phyloP scores from a whole-genome alignment of 2,329 filamentous ascomycete genomes.

The Aspergillus sergii region DNA sequence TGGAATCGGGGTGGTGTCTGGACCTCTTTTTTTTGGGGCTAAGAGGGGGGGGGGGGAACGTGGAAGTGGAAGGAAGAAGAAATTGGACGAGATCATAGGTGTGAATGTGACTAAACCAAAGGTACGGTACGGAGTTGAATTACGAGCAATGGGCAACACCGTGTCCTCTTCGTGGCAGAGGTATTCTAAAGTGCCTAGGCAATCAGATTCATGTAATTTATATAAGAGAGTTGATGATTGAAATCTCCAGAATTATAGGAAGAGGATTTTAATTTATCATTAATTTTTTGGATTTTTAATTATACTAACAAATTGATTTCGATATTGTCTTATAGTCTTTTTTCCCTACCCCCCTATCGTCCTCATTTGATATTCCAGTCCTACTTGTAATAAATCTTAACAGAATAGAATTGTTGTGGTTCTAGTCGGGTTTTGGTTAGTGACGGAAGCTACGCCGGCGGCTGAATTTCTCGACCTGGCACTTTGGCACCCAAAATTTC shows the following conservation, averaged over 20 bases:
- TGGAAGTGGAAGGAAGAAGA: not conserved
- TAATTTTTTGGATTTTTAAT: not conserved
- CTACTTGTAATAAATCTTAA: not conserved
- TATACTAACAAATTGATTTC: not conserved
- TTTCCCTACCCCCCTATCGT: not conserved
- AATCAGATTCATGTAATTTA: not conserved
- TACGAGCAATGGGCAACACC: constrained; percentile 28
- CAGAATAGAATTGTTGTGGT: constrained; percentile 3
- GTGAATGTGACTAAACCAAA: not conserved
- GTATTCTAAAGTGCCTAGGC: not conserved
- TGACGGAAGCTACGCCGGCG: constrained; percentile 43
- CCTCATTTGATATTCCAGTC: not conserved
- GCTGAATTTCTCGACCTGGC: constrained; percentile 40
- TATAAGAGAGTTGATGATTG: not conserved
- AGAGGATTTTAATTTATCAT: not conserved
- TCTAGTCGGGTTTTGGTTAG: constrained; percentile 21
- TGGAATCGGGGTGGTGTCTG: constrained; percentile 9
- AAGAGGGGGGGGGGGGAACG: not conserved
- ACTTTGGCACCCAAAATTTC: constrained; percentile 39
- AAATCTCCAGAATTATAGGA: not conserved
- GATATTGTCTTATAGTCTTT: not conserved
- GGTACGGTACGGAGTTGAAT: constrained; percentile 3
- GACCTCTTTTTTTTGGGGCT: constrained; percentile 10
- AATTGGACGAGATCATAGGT: not conserved
- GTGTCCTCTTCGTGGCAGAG: constrained; percentile 30